Base-by-base conservation (phyloP, 495 filamentous ascomycete species). In the Penicillium maclennaniae region DNA sequence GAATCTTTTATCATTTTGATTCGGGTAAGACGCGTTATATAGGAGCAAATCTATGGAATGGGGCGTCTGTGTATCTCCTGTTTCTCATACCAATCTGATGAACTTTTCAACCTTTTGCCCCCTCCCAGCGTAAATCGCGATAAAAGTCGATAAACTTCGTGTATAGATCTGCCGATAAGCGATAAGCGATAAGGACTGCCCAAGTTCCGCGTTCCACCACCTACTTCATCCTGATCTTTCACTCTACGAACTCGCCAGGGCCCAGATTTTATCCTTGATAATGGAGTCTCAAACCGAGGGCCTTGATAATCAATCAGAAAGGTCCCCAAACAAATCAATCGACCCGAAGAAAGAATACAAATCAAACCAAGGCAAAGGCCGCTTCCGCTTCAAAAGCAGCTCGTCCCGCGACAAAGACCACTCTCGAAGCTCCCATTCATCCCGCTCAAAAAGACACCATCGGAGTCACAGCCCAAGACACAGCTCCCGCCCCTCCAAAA, bases 301-400 rank as follows among this genome's bases (percentile, higher is more conserved):
- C 1, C 26, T 12, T 5, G 10, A 42, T 16, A 42, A 19, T 10
- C 34, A 17, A 12, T 43, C 31, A 4, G 31, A 34, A 14, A 4
- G 15, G 5, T 2, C 23, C 23, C 23, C 23, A 2, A 23, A 23
- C 2, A 23, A 23, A 2, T 12, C 31, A 34, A 3, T 37, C 14
- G 17, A 28, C 10, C 51, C 36, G 14, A 28, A 21, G 44, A 44
- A 70, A 50, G 62, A 66, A 4, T 61, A 69, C 43, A 39, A 54
- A 25, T 17, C 43, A 19, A 46, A 46, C 23, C 51, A 55, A 23
- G 54, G 49, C 51, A 55, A 73, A 72, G 53, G 62, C 7, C 83
- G 73, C 65, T 84, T 87, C 67, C 81, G 81, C 39, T 84, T 87
- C 71, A 87, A 74, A 47, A 63, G 60, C 38, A 56, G 54, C 20